Evolutionary conservation across 345 rosid genomes (phyloP), one percentile per base, ranked within the genome.

Genomic region (Carallia brachiata): DNA sequence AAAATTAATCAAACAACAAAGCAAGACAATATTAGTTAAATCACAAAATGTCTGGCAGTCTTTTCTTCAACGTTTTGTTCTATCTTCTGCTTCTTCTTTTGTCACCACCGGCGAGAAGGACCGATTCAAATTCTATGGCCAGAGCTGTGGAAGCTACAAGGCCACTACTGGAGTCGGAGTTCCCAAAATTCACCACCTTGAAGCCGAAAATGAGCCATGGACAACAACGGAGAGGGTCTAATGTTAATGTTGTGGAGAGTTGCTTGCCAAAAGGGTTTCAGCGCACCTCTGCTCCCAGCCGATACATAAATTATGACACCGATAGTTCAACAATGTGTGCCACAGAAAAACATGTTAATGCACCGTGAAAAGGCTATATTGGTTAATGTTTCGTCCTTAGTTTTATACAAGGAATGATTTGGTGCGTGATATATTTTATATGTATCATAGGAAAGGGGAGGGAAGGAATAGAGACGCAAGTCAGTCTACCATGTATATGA

Each of bases 191-290:
- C 15, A 68, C 30, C 7, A 67, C 72, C 5, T 39, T 82, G 40
- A 52, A 79, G 65, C 85, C 82, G 0, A 67, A 59, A 65, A 36
- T 61, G 17, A 61, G 61, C 23, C 36, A 72, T 0, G 67, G 47
- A 6, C 7, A 36, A 7, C 8, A 40, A 27, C 13, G 31, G 4
- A 32, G 34, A 17, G 13, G 36, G 62, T 59, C 65, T 47, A 9
- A 54, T 1, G 61, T 53, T 7, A 56, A 44, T n/a, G 69, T 40
- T 2, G 77, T 79, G 63, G 68, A 75, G 68, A 62, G 67, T 68
- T 88, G 92, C 79, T 13, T 88, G 80, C 92, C 92, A 1, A 88
- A 86, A 64, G 88, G 92, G 9, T 77, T 76, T 56, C 88, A 78
- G n/a, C 77, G 16, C 30, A 70, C 57, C 39, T 88, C 92, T 0